These are phyloP conservation scores for Rhododendron henanense DNA, from an alignment of 148 eudicot genomes.

Conservation along the genomic window DNA sequence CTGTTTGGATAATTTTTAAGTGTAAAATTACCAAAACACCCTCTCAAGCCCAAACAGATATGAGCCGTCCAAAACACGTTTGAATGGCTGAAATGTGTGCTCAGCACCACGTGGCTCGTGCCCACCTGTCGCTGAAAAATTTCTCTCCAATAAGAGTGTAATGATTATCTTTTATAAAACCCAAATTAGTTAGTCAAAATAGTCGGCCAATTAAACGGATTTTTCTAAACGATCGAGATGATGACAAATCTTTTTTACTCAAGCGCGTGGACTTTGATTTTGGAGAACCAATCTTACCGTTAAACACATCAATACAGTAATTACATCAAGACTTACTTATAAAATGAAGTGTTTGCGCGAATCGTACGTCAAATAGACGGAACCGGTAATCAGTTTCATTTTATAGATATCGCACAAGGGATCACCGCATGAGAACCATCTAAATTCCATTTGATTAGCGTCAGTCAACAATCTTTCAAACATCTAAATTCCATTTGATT, in stretches of 20 bases:
- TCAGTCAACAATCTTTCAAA: not conserved
- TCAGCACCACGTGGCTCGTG: too few species aligned
- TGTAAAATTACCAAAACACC: too few species aligned
- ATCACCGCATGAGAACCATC: not conserved
- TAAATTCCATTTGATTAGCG: not conserved
- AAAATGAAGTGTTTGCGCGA: too few species aligned
- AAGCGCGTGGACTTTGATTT: not conserved
- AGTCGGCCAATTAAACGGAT: not conserved
- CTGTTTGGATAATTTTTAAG: too few species aligned
- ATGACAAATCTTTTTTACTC: not conserved
- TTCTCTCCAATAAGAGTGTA: not conserved
- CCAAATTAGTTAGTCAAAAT: not conserved
- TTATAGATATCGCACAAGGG: too few species aligned
- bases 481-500: not conserved
- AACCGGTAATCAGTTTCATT: too few species aligned
- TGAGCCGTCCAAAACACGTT: too few species aligned
- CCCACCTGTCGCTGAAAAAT: too few species aligned
- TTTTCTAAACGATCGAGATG: not conserved
- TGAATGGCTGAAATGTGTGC: too few species aligned
- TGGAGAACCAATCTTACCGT: too few species aligned
- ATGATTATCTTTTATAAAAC: not conserved
- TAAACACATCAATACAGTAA: not conserved
- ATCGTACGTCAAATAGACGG: not conserved
- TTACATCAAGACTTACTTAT: too few species aligned
- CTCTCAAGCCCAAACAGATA: too few species aligned